A percentile compares a stretch with the other conserved stretches of the same genome.
These are phyloP conservation scores for Epichloe uncinata DNA, from an alignment of 2,329 filamentous ascomycete genomes.

Conservation along the genomic window DNA sequence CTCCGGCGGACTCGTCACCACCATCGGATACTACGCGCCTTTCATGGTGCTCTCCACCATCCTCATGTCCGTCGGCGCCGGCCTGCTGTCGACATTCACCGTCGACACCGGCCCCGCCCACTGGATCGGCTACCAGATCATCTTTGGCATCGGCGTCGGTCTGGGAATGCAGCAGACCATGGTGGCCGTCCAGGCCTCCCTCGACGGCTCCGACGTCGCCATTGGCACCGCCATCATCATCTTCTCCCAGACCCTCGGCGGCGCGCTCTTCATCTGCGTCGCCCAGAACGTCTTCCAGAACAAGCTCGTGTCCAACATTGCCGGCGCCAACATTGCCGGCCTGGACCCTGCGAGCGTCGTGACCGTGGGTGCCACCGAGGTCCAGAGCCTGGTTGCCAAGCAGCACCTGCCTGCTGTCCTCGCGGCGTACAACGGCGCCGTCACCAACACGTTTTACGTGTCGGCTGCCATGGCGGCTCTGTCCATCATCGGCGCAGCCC, in stretches of 20 bases:
- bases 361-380: conserved; percentile 4
- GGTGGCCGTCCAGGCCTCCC: conserved; percentile 32
- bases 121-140: conserved; percentile 22
- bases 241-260: conserved; percentile 30
- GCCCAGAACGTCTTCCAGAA: conserved; percentile 38
- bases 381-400: conserved; percentile 2
- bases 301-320: conserved; percentile 17
- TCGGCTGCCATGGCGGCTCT: conserved; percentile 3
- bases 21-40: conserved; percentile 29
- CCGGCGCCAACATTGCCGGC: conserved; percentile 2
- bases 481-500: conserved; percentile 2
- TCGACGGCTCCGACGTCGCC: conserved; percentile 29
- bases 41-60: conserved; percentile 23
- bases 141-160: conserved; percentile 30
- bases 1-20: conserved; percentile 15
- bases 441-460: conserved; percentile 6
- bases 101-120: conserved; percentile 9
- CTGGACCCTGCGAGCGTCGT: neutral
- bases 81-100: conserved; percentile 26
- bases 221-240: conserved; percentile 33
- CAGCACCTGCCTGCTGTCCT: conserved; percentile 3
- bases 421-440: conserved; percentile 4
- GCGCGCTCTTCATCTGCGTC: conserved; percentile 36
- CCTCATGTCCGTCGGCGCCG: conserved; percentile 22
- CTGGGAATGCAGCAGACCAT: conserved; percentile 30